Base-by-base conservation (phyloP, 192 early-diverging fungal species). In the Coemansia sp. region DNA sequence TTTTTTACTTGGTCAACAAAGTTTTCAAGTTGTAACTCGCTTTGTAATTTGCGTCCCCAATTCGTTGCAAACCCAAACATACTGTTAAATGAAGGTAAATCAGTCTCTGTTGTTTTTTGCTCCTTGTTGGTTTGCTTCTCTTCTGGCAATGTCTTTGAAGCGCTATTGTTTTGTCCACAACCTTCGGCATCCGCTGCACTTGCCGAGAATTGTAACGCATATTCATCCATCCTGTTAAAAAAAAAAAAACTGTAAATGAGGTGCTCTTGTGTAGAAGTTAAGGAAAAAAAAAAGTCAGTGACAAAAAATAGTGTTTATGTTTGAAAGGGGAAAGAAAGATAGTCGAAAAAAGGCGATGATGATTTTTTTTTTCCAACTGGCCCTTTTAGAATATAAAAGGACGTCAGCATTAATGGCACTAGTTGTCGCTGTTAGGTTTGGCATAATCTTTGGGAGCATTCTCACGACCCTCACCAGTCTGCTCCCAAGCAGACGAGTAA, bases 401-500 rank as follows among this genome's bases (percentile, higher is more conserved):
- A 20, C n/a, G 52, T 42, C 36, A 51, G 51, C 52, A 3, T n/a
- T 20, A n/a, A 56, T 27, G 29, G 36, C 5, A 7, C 36, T 68
- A 60, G 36, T 64, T 66, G 70, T 57, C 51, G 51, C 46, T 66
- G 42, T 56, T 58, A 21, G 64, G 68, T 54, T 76, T 78, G 62
- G 76, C 73, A 65, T 70, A 82, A 27, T 73, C 83, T 59, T 75
- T 68, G 29, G 84, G 84, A 2, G 84, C 73, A 33, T 75, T 79
- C 46, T 79, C 70, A 51, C 84, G 84, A 6, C 84, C 84, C 53
- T 87, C 80, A 75, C 91, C 91, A 32, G 85, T 88, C 72, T 91
- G 90, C 75, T 91, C 95, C 97, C 97, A 98, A 20, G 97, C 94
- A 59, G 93, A 94, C 63, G 90, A 87, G 75, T 93, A 93, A 60